phyloP scores from a whole-genome alignment of 2,329 filamentous ascomycete genomes.

The Akanthomyces lecanii region DNA sequence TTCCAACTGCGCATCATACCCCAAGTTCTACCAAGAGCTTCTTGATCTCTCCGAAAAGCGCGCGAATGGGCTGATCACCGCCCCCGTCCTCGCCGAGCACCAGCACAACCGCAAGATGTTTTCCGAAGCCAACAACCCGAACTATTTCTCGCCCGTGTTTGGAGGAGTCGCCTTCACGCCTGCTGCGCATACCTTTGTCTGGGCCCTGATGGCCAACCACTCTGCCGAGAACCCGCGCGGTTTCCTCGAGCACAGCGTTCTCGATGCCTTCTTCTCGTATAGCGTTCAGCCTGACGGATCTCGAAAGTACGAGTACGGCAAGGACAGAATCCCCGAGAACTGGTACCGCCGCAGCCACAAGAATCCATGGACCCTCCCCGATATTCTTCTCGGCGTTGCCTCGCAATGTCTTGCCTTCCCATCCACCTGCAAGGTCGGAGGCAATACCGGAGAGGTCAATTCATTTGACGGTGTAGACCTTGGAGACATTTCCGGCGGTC shows the following conservation, averaged over 20 bases:
- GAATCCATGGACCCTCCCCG: slow-evolving; percentile 42
- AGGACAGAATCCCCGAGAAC: slow-evolving; percentile 49
- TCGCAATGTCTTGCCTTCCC: slow-evolving; percentile 37
- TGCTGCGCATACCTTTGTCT: slow-evolving; percentile 7
- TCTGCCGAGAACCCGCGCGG: slow-evolving; percentile 4
- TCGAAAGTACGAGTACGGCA: slow-evolving; percentile 40
- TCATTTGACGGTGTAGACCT: slow-evolving; percentile 46
- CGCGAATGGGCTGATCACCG: background rate
- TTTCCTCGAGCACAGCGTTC: slow-evolving; percentile 29
- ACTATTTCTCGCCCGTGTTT: slow-evolving; percentile 9
- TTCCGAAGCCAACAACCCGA: slow-evolving; percentile 1
- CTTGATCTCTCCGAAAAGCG: background rate
- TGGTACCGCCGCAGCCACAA: slow-evolving; percentile 42
- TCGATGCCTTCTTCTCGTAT: slow-evolving; percentile 43
- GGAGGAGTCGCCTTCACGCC: slow-evolving; percentile 1
- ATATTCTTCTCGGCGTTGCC: slow-evolving; percentile 37
- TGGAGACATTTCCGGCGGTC: slow-evolving; percentile 38
- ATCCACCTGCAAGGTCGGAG: slow-evolving; percentile 43
- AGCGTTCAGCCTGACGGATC: slow-evolving; percentile 28
- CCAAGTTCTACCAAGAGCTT: slow-evolving; percentile 23
- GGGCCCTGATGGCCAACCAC: slow-evolving; percentile 9
- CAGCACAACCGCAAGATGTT: background rate
- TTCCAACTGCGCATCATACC: slow-evolving; percentile 11
- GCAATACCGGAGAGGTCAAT: slow-evolving; percentile 48
- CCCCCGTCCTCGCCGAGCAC: background rate